Percentiles rank a stretch among this genome's conserved stretches.
These are phyloP conservation scores for Protomyces lactucae-debilis DNA, from an alignment of 1,139 yeast species.

Conservation along the genomic window DNA sequence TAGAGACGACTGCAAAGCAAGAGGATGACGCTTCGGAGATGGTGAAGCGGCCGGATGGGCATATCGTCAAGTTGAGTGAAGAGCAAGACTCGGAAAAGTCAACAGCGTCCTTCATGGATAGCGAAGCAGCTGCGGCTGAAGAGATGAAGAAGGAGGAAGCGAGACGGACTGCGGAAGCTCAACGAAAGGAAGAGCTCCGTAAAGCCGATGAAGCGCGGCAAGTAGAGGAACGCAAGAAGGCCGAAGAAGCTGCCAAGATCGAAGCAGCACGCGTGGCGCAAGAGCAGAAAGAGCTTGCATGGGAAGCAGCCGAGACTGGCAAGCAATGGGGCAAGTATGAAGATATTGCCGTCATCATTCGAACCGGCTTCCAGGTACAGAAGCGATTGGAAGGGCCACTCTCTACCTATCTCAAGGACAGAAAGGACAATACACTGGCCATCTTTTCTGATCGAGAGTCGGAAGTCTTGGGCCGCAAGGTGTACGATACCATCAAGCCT, in stretches of 20 bases:
- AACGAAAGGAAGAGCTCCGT: background rate
- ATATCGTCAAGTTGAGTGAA: background rate
- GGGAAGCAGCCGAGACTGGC: background rate
- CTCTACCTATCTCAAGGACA: background rate
- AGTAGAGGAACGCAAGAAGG: background rate
- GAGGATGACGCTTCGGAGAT: background rate
- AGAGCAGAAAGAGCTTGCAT: background rate
- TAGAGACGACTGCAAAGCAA: background rate
- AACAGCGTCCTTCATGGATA: background rate
- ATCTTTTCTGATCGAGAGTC: slow-evolving; percentile 7
- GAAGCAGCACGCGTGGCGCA: background rate
- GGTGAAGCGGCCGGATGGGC: background rate
- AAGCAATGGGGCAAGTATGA: background rate
- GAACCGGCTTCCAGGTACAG: slow-evolving; percentile 13
- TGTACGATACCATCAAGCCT: slow-evolving; percentile 5
- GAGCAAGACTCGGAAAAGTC: background rate
- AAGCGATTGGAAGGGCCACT: slow-evolving; percentile 10
- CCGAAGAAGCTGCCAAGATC: background rate
- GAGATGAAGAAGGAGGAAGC: slow-evolving; percentile 13
- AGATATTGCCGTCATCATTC: slow-evolving; percentile 18
- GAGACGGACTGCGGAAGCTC: background rate
- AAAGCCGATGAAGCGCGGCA: background rate
- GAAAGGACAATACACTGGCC: slow-evolving; percentile 1
- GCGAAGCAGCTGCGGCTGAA: background rate
- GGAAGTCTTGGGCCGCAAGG: background rate